These are phyloP conservation scores for Penicillium coffeae DNA, from an alignment of 495 filamentous ascomycete genomes.

Conservation along the genomic window DNA sequence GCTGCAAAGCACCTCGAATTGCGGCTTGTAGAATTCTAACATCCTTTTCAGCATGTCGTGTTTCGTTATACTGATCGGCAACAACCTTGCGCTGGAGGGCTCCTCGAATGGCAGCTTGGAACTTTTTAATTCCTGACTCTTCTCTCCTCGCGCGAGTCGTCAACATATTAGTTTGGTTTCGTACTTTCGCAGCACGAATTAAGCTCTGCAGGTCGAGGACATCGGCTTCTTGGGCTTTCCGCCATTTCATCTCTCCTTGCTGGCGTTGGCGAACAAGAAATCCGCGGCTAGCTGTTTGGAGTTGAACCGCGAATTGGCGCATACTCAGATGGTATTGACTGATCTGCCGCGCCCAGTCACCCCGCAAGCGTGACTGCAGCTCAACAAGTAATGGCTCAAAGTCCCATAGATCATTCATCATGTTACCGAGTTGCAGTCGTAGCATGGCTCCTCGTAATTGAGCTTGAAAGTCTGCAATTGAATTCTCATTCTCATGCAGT, in stretches of 20 bases:
- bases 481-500: constrained; percentile 66
- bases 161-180: constrained; percentile 62
- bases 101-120: constrained; percentile 61
- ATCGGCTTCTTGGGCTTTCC: constrained; percentile 65
- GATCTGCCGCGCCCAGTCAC: constrained; percentile 73
- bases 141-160: constrained; percentile 58
- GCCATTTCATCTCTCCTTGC: constrained; percentile 57
- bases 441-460: constrained; percentile 80
- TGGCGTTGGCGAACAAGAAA: constrained; percentile 68
- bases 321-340: constrained; percentile 74
- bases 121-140: constrained; percentile 50
- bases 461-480: constrained; percentile 76
- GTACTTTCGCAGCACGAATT: constrained; percentile 70
- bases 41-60: constrained; percentile 41
- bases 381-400: constrained; percentile 72
- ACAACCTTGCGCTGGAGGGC: constrained; percentile 51
- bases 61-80: constrained; percentile 43
- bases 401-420: constrained; percentile 91
- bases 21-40: constrained; percentile 68
- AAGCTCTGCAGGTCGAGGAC: constrained; percentile 81
- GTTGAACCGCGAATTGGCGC: constrained; percentile 65
- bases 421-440: constrained; percentile 70
- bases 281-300: constrained; percentile 78
- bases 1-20: constrained; percentile 53
- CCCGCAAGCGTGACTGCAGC: constrained; percentile 79